Evolutionary conservation across 139 green algal genomes (phyloP), one percentile per base, ranked within the genome.

Genomic region (Yamagishiella unicocca): DNA sequence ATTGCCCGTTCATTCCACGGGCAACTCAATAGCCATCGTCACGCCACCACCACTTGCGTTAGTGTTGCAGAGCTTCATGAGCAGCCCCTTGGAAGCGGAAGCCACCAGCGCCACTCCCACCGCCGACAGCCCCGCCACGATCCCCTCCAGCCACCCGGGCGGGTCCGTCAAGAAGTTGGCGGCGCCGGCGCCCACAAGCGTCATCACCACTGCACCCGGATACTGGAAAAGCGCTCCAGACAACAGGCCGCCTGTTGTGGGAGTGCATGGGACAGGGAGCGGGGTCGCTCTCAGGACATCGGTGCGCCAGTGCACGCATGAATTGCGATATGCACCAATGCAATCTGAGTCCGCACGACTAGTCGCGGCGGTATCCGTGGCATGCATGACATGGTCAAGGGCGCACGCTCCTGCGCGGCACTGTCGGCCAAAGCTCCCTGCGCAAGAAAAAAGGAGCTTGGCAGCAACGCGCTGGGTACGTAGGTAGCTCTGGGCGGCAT

Each of bases 201-300:
- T 92, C 90, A 98, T 97, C 37, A 98, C 93, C 85, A 98, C 17
- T 17, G 96, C 79, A 99, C 95, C 97, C 1, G 97, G 97, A 80
- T 96, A 96, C 91, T 98, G 96, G 92, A 99, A 99, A 78, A 99
- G 94, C 3, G 94, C 89, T 21, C 91, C 95, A 27, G 90, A 92
- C 33, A 97, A 70, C 53, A 97, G 87, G 72, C 95, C 95, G 43
- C 94, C 94, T 76, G 90, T 24, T 54, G 76, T 14, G 50, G 50
- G 12, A 58, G 50, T 12, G 12, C 12, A 25, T 12, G 50, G 50
- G 50, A 25, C 12, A 58, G 50, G 50, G 50, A 43, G 38, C 7
- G 4, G 22, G 29, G 19, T 71, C 62, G 2, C 6, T 27, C 2
- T 40, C 70, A 78, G n/a, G n/a, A n/a, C n/a, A n/a, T n/a, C n/a